Evolutionary conservation across 768 basidiomycete species (phyloP), one percentile per base, ranked within the genome.

Genomic region (Psilocybe subaeruginosa): DNA sequence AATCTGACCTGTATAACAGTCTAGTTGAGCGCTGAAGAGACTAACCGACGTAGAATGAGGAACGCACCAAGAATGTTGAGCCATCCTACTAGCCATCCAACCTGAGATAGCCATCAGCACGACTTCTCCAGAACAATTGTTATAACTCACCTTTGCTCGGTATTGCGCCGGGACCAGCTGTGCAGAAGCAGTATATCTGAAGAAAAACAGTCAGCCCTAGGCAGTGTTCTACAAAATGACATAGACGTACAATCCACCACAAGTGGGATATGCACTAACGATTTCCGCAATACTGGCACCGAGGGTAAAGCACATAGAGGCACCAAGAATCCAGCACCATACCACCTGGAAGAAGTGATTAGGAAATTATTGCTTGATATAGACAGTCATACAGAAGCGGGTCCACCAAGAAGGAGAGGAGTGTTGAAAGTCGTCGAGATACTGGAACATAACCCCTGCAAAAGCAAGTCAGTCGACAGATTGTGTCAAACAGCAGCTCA

Each of bases 81-180:
- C 91, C 91, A 92, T 52, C 91, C 91, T 16, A 92, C 90, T 8
- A 90, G 74, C 89, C 89, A 91, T 30, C 89, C 90, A 37, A 91
- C 80, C 85, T 87, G 48, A 45, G 12, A 56, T 11, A 12, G 23
- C 41, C 8, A 56, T 58, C 23, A 62, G 49, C 33, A 14, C 33
- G 31, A 41, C 29, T 17, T n/a, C 17, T 30, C 14, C 17, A 31
- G 3, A 8, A 35, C 23, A 19, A 9, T 30, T 7, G 8, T 27
- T 14, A 23, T 9, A 9, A 29, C 61, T 14, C 35, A 88, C 90
- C 69, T 77, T 84, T 41, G 90, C 85, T 54, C 90, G 85, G 68
- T 90, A 81, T 58, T 72, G 81, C 64, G 77, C 81, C 0, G 90
- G 91, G 4, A 86, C 85, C 8, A 91, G 76, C 68, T 86, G 85